phyloP scores from a whole-genome alignment of 2,329 filamentous ascomycete species.

The Lachnellula cervina region DNA sequence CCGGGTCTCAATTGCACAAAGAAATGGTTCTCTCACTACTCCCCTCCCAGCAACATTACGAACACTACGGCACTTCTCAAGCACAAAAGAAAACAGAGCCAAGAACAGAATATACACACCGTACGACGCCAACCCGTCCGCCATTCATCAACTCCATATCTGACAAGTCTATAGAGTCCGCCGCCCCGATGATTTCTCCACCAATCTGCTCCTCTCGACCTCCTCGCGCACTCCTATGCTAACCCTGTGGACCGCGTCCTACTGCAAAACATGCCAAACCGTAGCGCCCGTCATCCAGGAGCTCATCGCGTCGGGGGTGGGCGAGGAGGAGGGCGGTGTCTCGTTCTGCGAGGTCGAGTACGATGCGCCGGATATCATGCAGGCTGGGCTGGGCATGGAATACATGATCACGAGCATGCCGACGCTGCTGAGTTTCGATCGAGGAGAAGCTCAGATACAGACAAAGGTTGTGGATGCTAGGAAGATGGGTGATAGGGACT shows the following conservation, averaged over 20 bases:
- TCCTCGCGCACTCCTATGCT: conserved; percentile 51
- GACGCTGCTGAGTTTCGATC: conserved; percentile 54
- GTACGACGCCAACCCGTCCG: conserved; percentile 30
- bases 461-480: conserved; percentile 47
- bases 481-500: conserved; percentile 44
- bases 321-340: conserved; percentile 52
- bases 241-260: conserved; percentile 57
- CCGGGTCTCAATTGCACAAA: conserved; percentile 5
- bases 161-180: conserved; percentile 42
- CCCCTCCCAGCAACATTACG: background rate
- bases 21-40: background rate
- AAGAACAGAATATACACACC: conserved; percentile 39
- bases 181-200: conserved; percentile 48
- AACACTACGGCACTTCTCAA: conserved; percentile 16
- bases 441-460: conserved; percentile 45
- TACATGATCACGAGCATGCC: conserved; percentile 57
- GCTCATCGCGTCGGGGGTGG: conserved; percentile 43
- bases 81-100: conserved; percentile 21
- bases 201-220: conserved; percentile 50
- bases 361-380: conserved; percentile 54
- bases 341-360: conserved; percentile 51
- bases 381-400: conserved; percentile 41
- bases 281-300: conserved; percentile 45
- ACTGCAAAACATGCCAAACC: conserved; percentile 49
- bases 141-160: background rate